Evolutionary conservation across 2,329 filamentous ascomycete genomes (phyloP).

Genomic region (Paramyrothecium roridum): DNA sequence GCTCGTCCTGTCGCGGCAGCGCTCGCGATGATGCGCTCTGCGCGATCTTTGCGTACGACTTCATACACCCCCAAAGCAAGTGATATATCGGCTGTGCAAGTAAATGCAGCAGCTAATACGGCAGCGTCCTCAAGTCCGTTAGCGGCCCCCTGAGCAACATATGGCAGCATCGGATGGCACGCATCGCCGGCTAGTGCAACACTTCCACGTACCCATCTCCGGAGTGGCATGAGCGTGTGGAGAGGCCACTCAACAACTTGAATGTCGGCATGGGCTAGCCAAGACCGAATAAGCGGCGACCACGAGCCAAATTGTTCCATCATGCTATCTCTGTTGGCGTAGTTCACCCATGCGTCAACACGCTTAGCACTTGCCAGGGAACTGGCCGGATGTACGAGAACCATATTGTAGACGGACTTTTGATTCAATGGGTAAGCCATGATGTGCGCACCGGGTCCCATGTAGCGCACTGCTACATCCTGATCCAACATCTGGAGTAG

Average conservation of each 20-base stretch:
- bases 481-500: conserved; percentile 56
- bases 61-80: conserved; percentile 16
- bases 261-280: conserved; percentile 59
- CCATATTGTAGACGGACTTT: conserved; percentile 65
- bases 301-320: conserved; percentile 57
- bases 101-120: conserved; percentile 39
- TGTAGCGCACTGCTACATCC: conserved; percentile 59
- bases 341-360: conserved; percentile 58
- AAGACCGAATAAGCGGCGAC: conserved; percentile 56
- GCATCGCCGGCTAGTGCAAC: conserved; percentile 61
- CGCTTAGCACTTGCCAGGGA: conserved; percentile 46
- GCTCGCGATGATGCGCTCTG: conserved; percentile 14
- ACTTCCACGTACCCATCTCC: conserved; percentile 55
- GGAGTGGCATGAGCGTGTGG: conserved; percentile 57
- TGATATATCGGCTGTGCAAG: conserved; percentile 13
- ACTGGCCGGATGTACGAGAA: conserved; percentile 57
- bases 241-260: conserved; percentile 68
- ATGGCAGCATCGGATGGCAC: conserved; percentile 66
- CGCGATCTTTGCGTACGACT: conserved; percentile 12
- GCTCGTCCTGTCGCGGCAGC: conserved; percentile 7
- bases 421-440: conserved; percentile 64
- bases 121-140: conserved; percentile 67
- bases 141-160: conserved; percentile 65
- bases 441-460: conserved; percentile 63
- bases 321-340: conserved; percentile 59